Conservation (phyloP, 2,329 filamentous ascomycete species). For the Fusarium solani-melongenae region DNA sequence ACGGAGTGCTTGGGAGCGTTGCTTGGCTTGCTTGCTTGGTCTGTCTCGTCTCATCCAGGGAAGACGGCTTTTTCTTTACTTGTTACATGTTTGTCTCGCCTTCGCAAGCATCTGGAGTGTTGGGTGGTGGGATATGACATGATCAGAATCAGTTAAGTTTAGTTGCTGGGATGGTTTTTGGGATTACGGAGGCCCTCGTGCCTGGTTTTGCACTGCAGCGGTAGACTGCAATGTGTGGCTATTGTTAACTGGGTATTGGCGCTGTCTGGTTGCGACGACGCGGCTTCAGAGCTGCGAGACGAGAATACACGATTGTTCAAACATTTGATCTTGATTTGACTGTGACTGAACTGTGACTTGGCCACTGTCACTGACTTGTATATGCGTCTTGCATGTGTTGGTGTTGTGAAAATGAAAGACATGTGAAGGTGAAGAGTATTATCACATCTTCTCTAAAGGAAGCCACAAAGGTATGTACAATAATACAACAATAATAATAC, state of each 20-base stretch:
- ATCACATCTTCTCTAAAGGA: not conserved
- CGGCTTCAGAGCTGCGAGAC: constrained; percentile 47
- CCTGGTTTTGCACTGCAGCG: constrained; percentile 51
- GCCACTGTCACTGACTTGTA: not conserved
- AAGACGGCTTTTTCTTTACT: constrained; percentile 36
- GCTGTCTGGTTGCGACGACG: constrained; percentile 47
- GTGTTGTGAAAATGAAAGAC: not conserved
- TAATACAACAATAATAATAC: not conserved
- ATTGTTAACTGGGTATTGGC: constrained; percentile 49
- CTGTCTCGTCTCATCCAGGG: constrained; percentile 43
- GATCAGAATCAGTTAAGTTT: constrained; percentile 41
- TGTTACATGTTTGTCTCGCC: constrained; percentile 39
- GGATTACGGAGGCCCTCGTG: constrained; percentile 47
- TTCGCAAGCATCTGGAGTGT: constrained; percentile 48
- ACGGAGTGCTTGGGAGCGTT: constrained; percentile 40
- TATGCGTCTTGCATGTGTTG: not conserved
- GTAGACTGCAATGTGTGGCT: constrained; percentile 45
- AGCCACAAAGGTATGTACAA: not conserved
- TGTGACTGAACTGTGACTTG: not conserved
- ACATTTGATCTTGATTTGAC: not conserved
- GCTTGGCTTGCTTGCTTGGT: constrained; percentile 40
- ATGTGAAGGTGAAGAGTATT: not conserved
- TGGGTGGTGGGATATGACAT: constrained; percentile 46
- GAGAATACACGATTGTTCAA: constrained; percentile 54
- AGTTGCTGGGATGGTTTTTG: constrained; percentile 47